Base-by-base conservation (phyloP, 2,329 filamentous ascomycete species). In the Colletotrichum orchidophilum region DNA sequence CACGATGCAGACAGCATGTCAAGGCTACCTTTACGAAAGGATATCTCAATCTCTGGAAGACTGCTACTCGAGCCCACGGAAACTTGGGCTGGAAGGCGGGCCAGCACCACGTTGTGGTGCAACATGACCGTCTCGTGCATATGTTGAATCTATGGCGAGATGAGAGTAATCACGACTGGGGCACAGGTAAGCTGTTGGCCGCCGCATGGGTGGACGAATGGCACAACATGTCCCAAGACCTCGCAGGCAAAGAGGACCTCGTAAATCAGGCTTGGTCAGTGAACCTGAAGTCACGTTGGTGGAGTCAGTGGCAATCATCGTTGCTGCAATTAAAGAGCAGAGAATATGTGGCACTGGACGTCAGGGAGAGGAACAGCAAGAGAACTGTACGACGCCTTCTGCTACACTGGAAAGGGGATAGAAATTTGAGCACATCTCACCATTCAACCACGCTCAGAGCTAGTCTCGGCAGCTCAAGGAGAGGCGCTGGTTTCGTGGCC, bases 321-420 rank as follows among this genome's bases (percentile, higher is more conserved):
- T 53, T 70, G 7, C 66, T 74, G n/a, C 73, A 73, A 26, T 57
- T 74, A 9, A 73, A 74, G 31, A 69, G 70, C 29, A 63, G 71
- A 39, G 62, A 67, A 24, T 74, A 74, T 12, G 61, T 74, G 35
- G 71, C 71, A 13, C 55, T 52, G 21, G 71, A 74, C 46, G 73
- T 74, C 21, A 57, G 50, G 18, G 71, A 71, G 39, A 65, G 71
- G 27, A 74, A 73, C 50, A 55, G 57, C 18, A 73, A 73, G 35
- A 73, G 69, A 33, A 58, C 52, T 13, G 61, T 65, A 7, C 71
- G 67, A 21, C 63, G 64, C 11, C 54, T 74, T 21, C 61, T 74
- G 7, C 60, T 68, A 15, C 52, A 55, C 13, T 74, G 73, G 73
- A 73, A 73, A 35, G 42, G 55, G 15, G 52, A 60, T 9, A 46